Evolutionary conservation across 345 rosid genomes (phyloP).

Genomic region (Pistacia vera): DNA sequence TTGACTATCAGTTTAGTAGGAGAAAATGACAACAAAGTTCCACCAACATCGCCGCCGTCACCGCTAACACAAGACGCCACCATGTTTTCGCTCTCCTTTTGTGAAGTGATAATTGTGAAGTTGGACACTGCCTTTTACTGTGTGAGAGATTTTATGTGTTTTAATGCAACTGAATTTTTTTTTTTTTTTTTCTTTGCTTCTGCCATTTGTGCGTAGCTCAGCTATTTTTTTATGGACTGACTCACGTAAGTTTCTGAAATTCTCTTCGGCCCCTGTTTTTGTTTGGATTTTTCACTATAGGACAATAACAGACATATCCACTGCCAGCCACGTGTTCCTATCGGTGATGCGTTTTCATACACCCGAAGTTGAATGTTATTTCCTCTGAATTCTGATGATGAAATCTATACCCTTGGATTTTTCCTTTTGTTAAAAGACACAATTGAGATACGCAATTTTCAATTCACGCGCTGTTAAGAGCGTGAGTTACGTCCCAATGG

Average conservation of each 20-base stretch:
- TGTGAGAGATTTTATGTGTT: neutral
- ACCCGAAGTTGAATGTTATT: neutral
- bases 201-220: neutral
- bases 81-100: slow-evolving; percentile 11
- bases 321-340: neutral
- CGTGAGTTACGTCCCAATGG: too few relatives aligned
- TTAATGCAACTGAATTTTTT: slow-evolving; percentile 6
- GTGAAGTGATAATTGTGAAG: neutral
- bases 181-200: too few relatives aligned
- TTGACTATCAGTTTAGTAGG: neutral
- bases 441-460: neutral
- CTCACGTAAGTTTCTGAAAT: neutral
- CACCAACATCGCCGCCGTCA: neutral
- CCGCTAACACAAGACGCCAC: slow-evolving; percentile 16
- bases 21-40: slow-evolving; percentile 1
- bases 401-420: neutral
- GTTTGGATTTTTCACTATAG: neutral
- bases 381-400: neutral
- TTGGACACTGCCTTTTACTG: neutral
- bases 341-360: neutral
- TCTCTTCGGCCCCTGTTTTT: neutral
- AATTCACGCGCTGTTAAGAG: too few relatives aligned
- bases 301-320: neutral
- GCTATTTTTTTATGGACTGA: neutral
- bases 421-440: neutral